Evolutionary conservation across 2,329 filamentous ascomycete species (phyloP).

Genomic region (Colletotrichum siamense): DNA sequence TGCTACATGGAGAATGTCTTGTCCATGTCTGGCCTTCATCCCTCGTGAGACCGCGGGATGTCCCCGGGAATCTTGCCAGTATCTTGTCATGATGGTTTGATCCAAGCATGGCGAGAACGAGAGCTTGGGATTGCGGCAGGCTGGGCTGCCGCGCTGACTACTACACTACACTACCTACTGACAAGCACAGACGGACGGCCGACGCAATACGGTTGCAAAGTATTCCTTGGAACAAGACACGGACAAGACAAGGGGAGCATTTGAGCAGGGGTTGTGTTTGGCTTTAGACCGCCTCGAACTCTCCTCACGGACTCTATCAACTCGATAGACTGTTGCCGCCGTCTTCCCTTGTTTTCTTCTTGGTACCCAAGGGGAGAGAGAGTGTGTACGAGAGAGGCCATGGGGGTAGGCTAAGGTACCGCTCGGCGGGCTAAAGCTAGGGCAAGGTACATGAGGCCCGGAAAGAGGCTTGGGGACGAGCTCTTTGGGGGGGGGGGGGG

Average conservation of each 20-base stretch:
- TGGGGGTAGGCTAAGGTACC: not conserved
- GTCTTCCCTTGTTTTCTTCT: not conserved
- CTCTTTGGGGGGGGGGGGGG: not conserved
- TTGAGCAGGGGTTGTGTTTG: conserved; percentile 16
- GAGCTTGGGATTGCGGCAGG: not conserved
- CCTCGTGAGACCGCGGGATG: not conserved
- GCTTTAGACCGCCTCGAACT: conserved; percentile 20
- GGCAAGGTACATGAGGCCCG: not conserved
- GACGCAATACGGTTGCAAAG: not conserved
- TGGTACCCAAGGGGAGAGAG: not conserved
- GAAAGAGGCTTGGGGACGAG: not conserved
- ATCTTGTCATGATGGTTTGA: conserved; percentile 6
- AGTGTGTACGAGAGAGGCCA: not conserved
- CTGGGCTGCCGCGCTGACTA: not conserved
- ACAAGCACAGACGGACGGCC: not conserved
- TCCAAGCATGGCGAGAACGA: not conserved
- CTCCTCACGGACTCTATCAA: conserved; percentile 16
- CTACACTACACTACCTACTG: not conserved
- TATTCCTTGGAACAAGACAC: conserved; percentile 10
- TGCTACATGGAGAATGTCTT: not conserved
- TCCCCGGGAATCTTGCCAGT: not conserved
- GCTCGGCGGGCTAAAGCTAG: not conserved
- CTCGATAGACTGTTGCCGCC: not conserved
- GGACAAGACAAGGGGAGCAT: not conserved
- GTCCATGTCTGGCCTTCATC: not conserved